Evolutionary conservation across 2,329 filamentous ascomycete species (phyloP), one percentile per base, ranked within the genome.

Genomic region (Thermothelomyces thermophilus): DNA sequence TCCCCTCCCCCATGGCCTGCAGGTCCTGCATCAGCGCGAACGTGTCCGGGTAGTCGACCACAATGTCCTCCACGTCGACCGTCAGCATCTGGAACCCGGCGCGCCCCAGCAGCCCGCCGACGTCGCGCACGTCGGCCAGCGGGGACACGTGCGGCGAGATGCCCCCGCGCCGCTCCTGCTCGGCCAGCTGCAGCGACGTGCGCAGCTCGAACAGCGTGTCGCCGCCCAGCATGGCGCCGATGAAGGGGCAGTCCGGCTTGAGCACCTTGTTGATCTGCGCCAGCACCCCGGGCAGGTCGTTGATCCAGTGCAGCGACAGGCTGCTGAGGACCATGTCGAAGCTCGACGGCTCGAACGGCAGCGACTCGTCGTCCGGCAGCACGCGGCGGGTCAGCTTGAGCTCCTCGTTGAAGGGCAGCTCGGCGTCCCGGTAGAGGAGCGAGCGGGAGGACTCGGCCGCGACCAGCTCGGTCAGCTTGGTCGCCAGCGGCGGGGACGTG

Each of bases 51-150:
- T 90, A 98, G 66, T 95, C 90, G 26, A 98, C 89, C 24, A 97
- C 82, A 44, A 98, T 94, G 68, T 98, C 93, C 68, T 98, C 94
- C 13, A 98, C 84, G 62, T 98, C 93, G 1, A 98, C 90, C 0
- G 94, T 98, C 60, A 97, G 74, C 73, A 98, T 86, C 68, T 90
- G 94, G 73, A 97, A 98, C 16, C 90, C 90, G 0, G 91, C 87
- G 55, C 84, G 83, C 59, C 87, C 86, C 55, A 98, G 71, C 47
- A 98, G 71, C 1, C 90, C 90, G 2, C 93, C 93, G 1, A 97
- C 80, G 64, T 98, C 94, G 16, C 87, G 79, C 9, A 96, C 89
- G 66, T 98, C 90, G 0, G 91, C 93, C 17, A 98, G 69, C 3
- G 93, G 93, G 3, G 89, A 95, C 20, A 95, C 85, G 63, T 91